A percentile compares a stretch with the other conserved stretches of the same genome.
Evolutionary conservation across 225 moss, liverwort and hornwort species (phyloP).

Genomic region (Antitrichia curtipendula): DNA sequence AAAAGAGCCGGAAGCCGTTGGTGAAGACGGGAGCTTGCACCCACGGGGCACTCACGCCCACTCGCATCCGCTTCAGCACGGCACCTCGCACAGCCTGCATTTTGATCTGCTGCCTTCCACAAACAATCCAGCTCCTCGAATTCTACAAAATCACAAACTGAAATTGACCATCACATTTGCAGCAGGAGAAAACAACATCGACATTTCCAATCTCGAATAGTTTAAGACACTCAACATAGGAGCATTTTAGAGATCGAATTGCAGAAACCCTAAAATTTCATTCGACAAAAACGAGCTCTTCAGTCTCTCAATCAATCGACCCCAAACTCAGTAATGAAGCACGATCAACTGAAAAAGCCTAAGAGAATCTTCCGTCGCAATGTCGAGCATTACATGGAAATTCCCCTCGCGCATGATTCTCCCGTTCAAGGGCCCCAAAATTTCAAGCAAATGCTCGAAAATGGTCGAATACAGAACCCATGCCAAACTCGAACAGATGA

Average conservation of each 20-base stretch:
- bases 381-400: not conserved
- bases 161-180: not conserved
- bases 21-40: slow-evolving; percentile 21
- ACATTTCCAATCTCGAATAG: not conserved
- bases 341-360: not conserved
- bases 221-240: not conserved
- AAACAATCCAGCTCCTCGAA: not conserved
- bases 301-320: not conserved
- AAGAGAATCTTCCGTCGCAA: not conserved
- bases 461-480: not conserved
- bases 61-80: slow-evolving; percentile 64
- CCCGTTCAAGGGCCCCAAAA: not conserved
- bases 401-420: not conserved
- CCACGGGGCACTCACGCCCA: slow-evolving; percentile 53
- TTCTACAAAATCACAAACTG: not conserved
- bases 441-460: not conserved
- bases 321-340: not conserved
- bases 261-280: not conserved
- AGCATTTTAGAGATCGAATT: not conserved
- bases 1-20: slow-evolving; percentile 24
- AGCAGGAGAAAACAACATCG: not conserved
- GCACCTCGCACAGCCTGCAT: slow-evolving; percentile 82
- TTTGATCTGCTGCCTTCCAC: not conserved
- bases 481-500: not conserved
- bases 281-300: not conserved